Evolutionary conservation across 192 early-diverging fungal species (phyloP).

Genomic region (Entomortierella chlamydospora): DNA sequence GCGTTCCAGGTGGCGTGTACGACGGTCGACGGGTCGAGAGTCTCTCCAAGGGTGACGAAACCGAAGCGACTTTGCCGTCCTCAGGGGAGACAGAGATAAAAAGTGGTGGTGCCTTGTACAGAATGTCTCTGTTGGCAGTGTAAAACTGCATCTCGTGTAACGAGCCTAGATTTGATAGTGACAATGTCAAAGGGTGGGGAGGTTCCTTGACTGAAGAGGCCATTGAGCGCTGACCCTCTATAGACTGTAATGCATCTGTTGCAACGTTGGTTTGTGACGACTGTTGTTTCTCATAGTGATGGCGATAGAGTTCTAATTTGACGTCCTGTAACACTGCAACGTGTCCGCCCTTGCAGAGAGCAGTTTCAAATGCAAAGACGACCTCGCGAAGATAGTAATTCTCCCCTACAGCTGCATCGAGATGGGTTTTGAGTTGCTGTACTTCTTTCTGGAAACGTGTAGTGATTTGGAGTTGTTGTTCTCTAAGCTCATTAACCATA

Average conservation of each 20-base stretch:
- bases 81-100: slow-evolving; percentile 2
- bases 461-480: slow-evolving; percentile 60
- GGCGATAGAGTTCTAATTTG: slow-evolving; percentile 36
- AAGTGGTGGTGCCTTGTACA: slow-evolving; percentile 36
- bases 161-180: background rate
- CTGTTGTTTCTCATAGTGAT: slow-evolving; percentile 20
- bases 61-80: background rate
- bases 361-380: slow-evolving; percentile 54
- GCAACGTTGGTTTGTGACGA: background rate
- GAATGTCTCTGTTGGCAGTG: slow-evolving; percentile 25
- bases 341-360: slow-evolving; percentile 26
- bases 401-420: slow-evolving; percentile 46
- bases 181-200: slow-evolving; percentile 15
- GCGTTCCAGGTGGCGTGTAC: slow-evolving; percentile 19
- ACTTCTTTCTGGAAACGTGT: slow-evolving; percentile 51
- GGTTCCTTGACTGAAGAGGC: background rate
- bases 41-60: slow-evolving; percentile 12
- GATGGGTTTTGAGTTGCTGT: slow-evolving; percentile 17
- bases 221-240: too few relatives aligned
- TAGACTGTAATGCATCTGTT: too few relatives aligned
- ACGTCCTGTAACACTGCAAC: slow-evolving; percentile 23
- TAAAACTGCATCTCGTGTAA: background rate
- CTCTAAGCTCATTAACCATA: slow-evolving; percentile 72
- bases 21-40: slow-evolving; percentile 14
- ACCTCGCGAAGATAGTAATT: slow-evolving; percentile 59